Evolutionary conservation across 2,329 filamentous ascomycete species (phyloP).

Genomic region (Fusarium globosum): DNA sequence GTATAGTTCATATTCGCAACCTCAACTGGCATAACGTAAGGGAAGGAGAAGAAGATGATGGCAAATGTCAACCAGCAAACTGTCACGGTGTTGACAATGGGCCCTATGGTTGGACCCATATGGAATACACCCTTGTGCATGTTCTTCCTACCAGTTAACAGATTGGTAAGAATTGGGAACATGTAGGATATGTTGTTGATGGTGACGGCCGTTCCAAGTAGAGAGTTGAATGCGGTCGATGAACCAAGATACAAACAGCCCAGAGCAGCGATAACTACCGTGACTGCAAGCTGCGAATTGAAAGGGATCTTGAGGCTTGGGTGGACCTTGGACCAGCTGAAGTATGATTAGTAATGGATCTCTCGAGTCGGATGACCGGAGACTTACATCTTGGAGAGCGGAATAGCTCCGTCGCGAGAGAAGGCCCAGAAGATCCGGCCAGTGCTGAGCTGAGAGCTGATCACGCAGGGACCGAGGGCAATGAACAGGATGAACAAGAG

Average conservation of each 20-base stretch:
- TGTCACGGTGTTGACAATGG: not conserved
- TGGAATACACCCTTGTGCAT: slow-evolving; percentile 11
- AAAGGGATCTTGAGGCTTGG: not conserved
- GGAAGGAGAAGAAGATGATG: slow-evolving; percentile 11
- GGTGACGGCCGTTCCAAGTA: not conserved
- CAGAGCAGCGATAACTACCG: not conserved
- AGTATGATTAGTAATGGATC: rapidly evolving
- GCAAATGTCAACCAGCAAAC: slow-evolving; percentile 1
- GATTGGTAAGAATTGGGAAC: slow-evolving; percentile 6
- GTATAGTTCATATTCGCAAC: slow-evolving; percentile 17
- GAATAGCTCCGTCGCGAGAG: slow-evolving; percentile 2
- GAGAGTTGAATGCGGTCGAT: slow-evolving; percentile 10
- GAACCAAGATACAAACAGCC: slow-evolving; percentile 7
- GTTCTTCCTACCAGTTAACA: not conserved
- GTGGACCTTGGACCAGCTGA: slow-evolving; percentile 8
- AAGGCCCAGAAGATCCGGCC: slow-evolving; percentile 15
- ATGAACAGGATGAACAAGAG: not conserved
- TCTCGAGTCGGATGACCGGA: too few relatives aligned
- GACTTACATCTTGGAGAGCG: not conserved
- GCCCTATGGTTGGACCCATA: not conserved
- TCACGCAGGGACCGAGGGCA: not conserved
- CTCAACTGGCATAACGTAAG: slow-evolving; percentile 9
- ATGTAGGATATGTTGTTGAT: slow-evolving; percentile 14
- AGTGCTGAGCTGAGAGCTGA: slow-evolving; percentile 12
- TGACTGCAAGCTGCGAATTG: not conserved